Percentiles rank a stretch among this genome's conserved stretches.
Evolutionary conservation across 352 stramenopile genomes (phyloP).

Genomic region (Peronospora farinosa): DNA sequence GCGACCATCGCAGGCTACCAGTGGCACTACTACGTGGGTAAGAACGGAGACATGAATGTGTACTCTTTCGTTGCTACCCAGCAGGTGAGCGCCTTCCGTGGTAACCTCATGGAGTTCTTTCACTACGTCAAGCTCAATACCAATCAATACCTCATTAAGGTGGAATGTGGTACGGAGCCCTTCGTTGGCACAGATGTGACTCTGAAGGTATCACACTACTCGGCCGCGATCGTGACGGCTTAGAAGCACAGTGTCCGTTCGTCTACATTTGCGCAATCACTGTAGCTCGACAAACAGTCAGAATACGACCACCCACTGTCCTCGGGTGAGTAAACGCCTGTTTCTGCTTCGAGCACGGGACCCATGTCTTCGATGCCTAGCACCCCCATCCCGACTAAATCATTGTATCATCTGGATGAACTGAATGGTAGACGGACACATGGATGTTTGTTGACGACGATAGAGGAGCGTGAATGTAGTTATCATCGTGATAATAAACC

Average conservation of each 20-base stretch:
- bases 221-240: constrained; percentile 21
- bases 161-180: constrained; percentile 38
- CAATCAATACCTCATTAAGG: constrained; percentile 33
- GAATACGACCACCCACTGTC: no score
- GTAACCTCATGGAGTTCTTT: constrained; percentile 35
- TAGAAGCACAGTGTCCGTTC: no score
- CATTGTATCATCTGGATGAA: no score
- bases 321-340: no score
- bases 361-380: no score
- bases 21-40: constrained; percentile 31
- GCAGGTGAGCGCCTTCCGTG: constrained; percentile 24
- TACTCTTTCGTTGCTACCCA: constrained; percentile 39
- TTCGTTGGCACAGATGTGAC: constrained; percentile 28
- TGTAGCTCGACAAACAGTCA: no score
- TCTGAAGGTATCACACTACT: constrained; percentile 32
- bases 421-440: no score
- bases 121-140: constrained; percentile 28
- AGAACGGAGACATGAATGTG: constrained; percentile 34
- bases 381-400: no score
- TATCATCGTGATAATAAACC: no score
- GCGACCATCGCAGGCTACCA: constrained; percentile 2
- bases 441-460: no score
- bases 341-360: no score
- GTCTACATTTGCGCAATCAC: constrained; percentile 7
- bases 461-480: no score